Conservation (phyloP, 176 grass and related monocot species). For the Cenchrus fungigraminus region DNA sequence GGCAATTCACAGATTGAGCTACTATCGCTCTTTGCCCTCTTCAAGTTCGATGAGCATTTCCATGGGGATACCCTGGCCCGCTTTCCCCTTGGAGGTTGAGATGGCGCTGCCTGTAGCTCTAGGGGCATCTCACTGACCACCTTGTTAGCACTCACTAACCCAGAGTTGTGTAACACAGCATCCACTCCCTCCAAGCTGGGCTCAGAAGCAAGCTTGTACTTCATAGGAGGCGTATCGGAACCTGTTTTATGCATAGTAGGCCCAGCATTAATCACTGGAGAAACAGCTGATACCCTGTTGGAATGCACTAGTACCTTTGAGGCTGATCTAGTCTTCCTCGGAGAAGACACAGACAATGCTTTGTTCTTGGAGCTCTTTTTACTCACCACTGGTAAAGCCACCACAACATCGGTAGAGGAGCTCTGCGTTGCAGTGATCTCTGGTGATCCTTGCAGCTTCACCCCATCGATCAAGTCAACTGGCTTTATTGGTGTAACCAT, state of each 20-base stretch:
- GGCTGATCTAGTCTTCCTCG: slow-evolving; percentile 23
- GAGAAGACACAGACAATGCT: slow-evolving; percentile 20
- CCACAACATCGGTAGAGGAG: slow-evolving; percentile 20
- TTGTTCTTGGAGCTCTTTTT: not conserved
- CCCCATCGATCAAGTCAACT: not conserved
- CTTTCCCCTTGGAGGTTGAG: slow-evolving; percentile 45
- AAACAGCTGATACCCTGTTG: slow-evolving; percentile 33
- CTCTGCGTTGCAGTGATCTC: not conserved
- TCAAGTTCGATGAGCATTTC: slow-evolving; percentile 27
- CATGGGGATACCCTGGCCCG: slow-evolving; percentile 20
- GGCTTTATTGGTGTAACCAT: not conserved
- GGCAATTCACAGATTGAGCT: slow-evolving; percentile 7
- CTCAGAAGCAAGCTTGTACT: slow-evolving; percentile 35
- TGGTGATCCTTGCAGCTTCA: not conserved
- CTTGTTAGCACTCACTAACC: not conserved
- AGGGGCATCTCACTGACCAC: slow-evolving; percentile 14
- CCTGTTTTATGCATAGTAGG: slow-evolving; percentile 24
- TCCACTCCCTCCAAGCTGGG: slow-evolving; percentile 6
- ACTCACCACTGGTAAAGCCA: slow-evolving; percentile 46
- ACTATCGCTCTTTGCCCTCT: slow-evolving; percentile 27
- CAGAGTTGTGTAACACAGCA: slow-evolving; percentile 30
- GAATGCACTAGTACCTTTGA: slow-evolving; percentile 40
- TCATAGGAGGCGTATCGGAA: slow-evolving; percentile 27
- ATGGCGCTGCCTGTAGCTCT: slow-evolving; percentile 15
- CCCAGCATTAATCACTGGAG: slow-evolving; percentile 11